These are phyloP conservation scores for Solanum stenotomum DNA, from an alignment of 257 asterid species.

Conservation along the genomic window DNA sequence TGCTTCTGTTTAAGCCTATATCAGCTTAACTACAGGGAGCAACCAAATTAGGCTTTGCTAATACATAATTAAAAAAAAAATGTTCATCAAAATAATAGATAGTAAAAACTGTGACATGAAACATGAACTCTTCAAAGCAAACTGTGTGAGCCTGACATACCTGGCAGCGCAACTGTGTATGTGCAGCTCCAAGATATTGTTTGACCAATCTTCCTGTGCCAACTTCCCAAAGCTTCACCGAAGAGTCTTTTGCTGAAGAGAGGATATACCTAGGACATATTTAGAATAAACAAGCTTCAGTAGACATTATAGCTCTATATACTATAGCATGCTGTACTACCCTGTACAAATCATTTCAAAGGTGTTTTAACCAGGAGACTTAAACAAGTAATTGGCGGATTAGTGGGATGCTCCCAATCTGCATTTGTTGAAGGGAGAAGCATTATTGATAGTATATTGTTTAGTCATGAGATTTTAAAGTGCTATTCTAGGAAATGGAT, in stretches of 20 bases:
- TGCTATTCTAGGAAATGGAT: neutral
- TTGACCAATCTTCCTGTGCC: slow-evolving; percentile 64
- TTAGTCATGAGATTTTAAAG: neutral
- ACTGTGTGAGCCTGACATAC: slow-evolving; percentile 21
- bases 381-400: neutral
- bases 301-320: neutral
- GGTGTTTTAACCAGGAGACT: no score
- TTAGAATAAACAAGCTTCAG: neutral
- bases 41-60: neutral
- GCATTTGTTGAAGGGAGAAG: neutral
- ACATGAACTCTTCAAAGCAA: neutral
- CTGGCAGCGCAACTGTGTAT: slow-evolving; percentile 59
- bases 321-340: neutral
- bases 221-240: slow-evolving; percentile 77
- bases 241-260: slow-evolving; percentile 74
- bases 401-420: neutral
- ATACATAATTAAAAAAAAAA: neutral
- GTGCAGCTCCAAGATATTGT: slow-evolving; percentile 58
- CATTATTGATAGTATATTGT: neutral
- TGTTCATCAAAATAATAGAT: neutral
- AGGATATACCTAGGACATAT: slow-evolving; percentile 49
- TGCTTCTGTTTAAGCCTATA: neutral
- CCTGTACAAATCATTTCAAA: no score
- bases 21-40: neutral
- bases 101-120: neutral